Evolutionary conservation across 352 stramenopile species (phyloP).

Genomic region (Phytophthora megakarya): DNA sequence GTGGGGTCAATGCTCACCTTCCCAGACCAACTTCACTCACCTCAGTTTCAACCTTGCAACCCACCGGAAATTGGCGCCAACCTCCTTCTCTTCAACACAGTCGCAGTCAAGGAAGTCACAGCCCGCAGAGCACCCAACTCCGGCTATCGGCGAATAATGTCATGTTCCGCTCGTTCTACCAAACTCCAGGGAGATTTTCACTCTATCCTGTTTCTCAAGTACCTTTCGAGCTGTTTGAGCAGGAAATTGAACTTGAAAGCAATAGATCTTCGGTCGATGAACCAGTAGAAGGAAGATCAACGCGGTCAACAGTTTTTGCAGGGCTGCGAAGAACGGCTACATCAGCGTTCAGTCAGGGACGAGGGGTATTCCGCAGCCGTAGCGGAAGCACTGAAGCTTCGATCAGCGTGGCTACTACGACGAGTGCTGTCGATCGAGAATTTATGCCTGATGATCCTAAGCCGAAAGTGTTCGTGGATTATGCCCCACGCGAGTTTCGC

Average conservation of each 20-base stretch:
- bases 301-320: slow-evolving; percentile 49
- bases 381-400: slow-evolving; percentile 27
- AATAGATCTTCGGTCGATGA: slow-evolving; percentile 39
- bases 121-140: slow-evolving; percentile 4
- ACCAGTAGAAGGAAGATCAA: slow-evolving; percentile 21
- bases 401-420: slow-evolving; percentile 1
- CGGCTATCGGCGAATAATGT: slow-evolving; percentile 19
- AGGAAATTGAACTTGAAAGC: slow-evolving; percentile 74
- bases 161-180: slow-evolving; percentile 33
- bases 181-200: slow-evolving; percentile 47
- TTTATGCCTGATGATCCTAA: slow-evolving; percentile 52
- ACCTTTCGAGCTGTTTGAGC: slow-evolving; percentile 76
- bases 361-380: slow-evolving; percentile 36
- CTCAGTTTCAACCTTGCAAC: slow-evolving; percentile 12
- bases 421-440: slow-evolving; percentile 18
- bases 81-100: slow-evolving; percentile 29
- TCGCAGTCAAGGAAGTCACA: slow-evolving; percentile 27
- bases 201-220: slow-evolving; percentile 77
- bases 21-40: slow-evolving; percentile 33
- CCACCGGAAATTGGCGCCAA: slow-evolving; percentile 17
- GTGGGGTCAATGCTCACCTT: not conserved
- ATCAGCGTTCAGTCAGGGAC: slow-evolving; percentile 39
- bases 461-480: slow-evolving; percentile 81
- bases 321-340: slow-evolving; percentile 53
- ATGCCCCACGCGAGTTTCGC: slow-evolving; percentile 68